A percentile compares a stretch with the other conserved stretches of the same genome.
Conservation (phyloP, 2,329 filamentous ascomycete genomes). For the Fusarium odoratissimum region DNA sequence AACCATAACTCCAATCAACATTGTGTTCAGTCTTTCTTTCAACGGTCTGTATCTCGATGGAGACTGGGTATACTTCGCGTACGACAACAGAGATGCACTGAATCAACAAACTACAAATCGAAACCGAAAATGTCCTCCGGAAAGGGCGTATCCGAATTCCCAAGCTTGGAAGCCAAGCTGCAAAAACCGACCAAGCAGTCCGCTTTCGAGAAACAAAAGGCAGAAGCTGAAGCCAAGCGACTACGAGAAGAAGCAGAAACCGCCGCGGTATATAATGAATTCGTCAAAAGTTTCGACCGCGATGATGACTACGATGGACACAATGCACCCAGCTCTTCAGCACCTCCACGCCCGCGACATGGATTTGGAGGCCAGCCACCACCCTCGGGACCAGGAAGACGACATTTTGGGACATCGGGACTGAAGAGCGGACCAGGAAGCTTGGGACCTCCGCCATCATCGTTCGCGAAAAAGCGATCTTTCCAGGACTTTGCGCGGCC, state of each 20-base stretch:
- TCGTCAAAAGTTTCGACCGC: slow-evolving; percentile 81
- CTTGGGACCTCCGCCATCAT: slow-evolving; percentile 63
- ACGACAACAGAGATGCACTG: slow-evolving; percentile 24
- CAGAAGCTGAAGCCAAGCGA: slow-evolving; percentile 89
- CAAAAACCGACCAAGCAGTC: slow-evolving; percentile 85
- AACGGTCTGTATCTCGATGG: background rate
- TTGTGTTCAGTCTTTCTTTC: background rate
- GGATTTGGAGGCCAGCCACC: slow-evolving; percentile 46
- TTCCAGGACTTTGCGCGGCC: slow-evolving; percentile 57
- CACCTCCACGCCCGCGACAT: slow-evolving; percentile 39
- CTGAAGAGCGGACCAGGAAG: slow-evolving; percentile 72
- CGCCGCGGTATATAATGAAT: slow-evolving; percentile 86
- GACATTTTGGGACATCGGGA: slow-evolving; percentile 72
- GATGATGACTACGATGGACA: slow-evolving; percentile 61
- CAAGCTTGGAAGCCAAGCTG: slow-evolving; percentile 80
- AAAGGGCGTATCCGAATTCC: slow-evolving; percentile 68
- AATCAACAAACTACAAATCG: background rate
- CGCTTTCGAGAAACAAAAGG: slow-evolving; percentile 87
- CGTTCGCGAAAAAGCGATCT: slow-evolving; percentile 66
- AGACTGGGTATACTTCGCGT: background rate
- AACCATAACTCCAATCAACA: slow-evolving; percentile 2
- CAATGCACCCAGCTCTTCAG: slow-evolving; percentile 13
- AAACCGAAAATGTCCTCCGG: slow-evolving; percentile 58
- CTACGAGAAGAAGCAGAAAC: slow-evolving; percentile 87
- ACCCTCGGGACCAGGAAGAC: slow-evolving; percentile 55